Percentiles rank a stretch among this genome's conserved stretches.
Conservation (phyloP, 2,329 filamentous ascomycete species). For the Penicillium psychrosexuale region DNA sequence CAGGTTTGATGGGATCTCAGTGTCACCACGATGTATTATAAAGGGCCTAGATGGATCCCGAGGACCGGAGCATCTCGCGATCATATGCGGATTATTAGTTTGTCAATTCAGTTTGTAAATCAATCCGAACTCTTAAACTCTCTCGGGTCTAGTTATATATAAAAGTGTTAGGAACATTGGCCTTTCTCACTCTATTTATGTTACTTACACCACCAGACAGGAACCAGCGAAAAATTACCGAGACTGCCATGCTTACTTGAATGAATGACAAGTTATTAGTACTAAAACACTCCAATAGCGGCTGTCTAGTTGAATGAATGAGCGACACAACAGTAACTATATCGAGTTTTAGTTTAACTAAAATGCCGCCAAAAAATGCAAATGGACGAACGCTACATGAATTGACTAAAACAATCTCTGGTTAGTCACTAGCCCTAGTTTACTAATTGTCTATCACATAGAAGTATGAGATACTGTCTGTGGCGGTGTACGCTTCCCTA, state of each 20-base stretch:
- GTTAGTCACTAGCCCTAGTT: background rate
- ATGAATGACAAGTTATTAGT: background rate
- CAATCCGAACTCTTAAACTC: background rate
- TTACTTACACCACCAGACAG: background rate
- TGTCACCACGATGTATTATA: background rate
- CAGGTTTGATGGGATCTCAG: conserved; percentile 14
- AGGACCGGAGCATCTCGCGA: background rate
- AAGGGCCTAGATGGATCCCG: background rate
- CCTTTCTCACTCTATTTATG: too few species aligned
- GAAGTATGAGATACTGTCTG: conserved; percentile 7
- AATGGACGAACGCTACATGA: background rate
- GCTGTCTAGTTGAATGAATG: background rate
- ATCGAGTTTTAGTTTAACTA: too few species aligned
- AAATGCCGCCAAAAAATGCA: background rate
- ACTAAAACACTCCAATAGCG: too few species aligned
- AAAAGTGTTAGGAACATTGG: too few species aligned
- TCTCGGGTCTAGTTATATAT: background rate
- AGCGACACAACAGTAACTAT: too few species aligned
- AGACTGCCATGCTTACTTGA: background rate
- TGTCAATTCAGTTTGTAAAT: conserved; percentile 9
- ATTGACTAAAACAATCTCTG: background rate
- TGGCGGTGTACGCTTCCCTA: conserved; percentile 2
- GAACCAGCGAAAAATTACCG: background rate
- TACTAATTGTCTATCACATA: background rate
- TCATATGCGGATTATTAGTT: background rate